A percentile compares a stretch with the other conserved stretches of the same genome.
These are phyloP conservation scores for Kwoniella pini DNA, from an alignment of 768 basidiomycete species.

Conservation along the genomic window DNA sequence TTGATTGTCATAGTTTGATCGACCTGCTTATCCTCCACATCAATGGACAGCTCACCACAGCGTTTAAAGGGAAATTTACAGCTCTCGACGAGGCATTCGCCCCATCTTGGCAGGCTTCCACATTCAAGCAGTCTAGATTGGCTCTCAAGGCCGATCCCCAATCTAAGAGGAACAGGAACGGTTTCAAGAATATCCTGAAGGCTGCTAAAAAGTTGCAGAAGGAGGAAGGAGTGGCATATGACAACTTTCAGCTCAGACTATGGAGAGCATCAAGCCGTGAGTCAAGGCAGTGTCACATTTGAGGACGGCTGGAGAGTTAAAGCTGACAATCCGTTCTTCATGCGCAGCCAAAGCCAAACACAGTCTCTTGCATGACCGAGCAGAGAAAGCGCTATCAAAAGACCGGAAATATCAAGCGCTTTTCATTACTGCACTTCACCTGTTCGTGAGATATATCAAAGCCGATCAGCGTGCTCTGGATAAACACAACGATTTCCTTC, in stretches of 20 bases:
- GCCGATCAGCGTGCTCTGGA: conserved; percentile 59
- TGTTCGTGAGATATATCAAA: conserved; percentile 62
- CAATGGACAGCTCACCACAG: conserved; percentile 58
- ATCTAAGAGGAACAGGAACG: conserved; percentile 12
- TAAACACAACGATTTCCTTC: conserved; percentile 51
- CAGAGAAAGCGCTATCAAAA: conserved; percentile 27
- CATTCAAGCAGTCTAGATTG: conserved; percentile 15
- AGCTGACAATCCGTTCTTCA: neutral
- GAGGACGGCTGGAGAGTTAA: neutral
- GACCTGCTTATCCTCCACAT: conserved; percentile 68
- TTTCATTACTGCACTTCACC: conserved; percentile 65
- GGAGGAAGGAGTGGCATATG: neutral
- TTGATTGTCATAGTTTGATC: conserved; percentile 56
- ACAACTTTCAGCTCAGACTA: conserved; percentile 1
- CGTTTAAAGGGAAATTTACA: neutral
- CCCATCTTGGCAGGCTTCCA: conserved; percentile 12
- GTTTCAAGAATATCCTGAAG: conserved; percentile 15
- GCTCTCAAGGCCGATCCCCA: neutral
- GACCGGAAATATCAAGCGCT: conserved; percentile 65
- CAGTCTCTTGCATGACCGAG: conserved; percentile 17
- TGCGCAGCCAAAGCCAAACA: conserved; percentile 23
- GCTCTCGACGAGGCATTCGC: conserved; percentile 31
- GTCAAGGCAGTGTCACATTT: neutral
- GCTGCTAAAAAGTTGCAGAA: neutral
- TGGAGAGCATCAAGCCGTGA: conserved; percentile 14